Evolutionary conservation across 1,284 basidiomycete genomes (phyloP).

Genomic region (Apiotrichum mycotoxinovorans): DNA sequence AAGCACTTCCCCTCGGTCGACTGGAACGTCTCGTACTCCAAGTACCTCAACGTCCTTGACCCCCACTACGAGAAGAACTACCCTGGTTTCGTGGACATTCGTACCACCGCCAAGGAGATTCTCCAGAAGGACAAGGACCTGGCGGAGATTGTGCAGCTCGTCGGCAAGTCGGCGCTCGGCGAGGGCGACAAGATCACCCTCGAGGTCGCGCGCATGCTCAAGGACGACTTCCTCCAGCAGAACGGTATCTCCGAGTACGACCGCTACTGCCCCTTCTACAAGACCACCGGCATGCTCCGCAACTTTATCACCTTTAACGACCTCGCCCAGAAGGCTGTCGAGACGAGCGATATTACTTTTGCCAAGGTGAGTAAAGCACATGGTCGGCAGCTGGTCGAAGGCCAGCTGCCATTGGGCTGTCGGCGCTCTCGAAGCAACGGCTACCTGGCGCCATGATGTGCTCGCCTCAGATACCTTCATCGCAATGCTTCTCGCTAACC

Average conservation of each 20-base stretch:
- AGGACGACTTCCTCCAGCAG: constrained; percentile 96
- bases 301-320: constrained; percentile 95
- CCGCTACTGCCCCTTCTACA: constrained; percentile 96
- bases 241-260: constrained; percentile 99
- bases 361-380: constrained; percentile 54
- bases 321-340: constrained; percentile 76
- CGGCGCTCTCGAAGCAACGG: too few species aligned
- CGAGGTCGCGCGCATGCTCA: constrained; percentile 95
- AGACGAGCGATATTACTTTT: constrained; percentile 85
- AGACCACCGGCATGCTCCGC: constrained; percentile 91
- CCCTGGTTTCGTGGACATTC: constrained; percentile 89
- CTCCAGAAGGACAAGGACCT: constrained; percentile 98
- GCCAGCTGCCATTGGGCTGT: too few species aligned
- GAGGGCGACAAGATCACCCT: constrained; percentile 98
- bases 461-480: too few species aligned
- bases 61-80: constrained; percentile 86
- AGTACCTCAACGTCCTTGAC: constrained; percentile 94
- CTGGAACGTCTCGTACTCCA: constrained; percentile 98
- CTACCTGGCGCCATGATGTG: too few species aligned
- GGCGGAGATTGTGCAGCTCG: constrained; percentile 97
- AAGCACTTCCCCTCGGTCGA: constrained; percentile 96
- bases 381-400: background rate
- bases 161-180: constrained; percentile 95
- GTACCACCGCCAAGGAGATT: constrained; percentile 90
- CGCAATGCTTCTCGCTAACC: too few species aligned